These are phyloP conservation scores for Allium sativum DNA, from an alignment of 106 monocot genomes.

Conservation along the genomic window DNA sequence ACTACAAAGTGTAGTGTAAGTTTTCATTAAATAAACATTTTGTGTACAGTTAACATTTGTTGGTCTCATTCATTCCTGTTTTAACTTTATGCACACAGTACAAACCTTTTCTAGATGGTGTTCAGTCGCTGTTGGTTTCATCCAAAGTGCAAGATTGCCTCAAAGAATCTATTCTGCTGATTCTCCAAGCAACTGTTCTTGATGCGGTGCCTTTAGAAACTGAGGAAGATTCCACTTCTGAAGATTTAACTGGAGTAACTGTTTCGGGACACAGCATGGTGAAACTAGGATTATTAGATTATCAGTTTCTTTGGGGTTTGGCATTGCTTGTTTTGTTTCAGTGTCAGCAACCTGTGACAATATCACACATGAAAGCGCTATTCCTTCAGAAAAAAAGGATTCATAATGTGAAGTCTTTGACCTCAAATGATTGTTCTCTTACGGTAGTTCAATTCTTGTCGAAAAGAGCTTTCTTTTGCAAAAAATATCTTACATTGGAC, in stretches of 20 bases:
- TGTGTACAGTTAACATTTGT: not conserved
- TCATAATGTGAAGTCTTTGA: conserved; percentile 10
- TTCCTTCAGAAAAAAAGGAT: conserved; percentile 10
- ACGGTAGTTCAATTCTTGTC: conserved; percentile 51
- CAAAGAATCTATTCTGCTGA: conserved; percentile 60
- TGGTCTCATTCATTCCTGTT: not conserved
- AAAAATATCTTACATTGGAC: conserved; percentile 49
- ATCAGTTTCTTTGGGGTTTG: conserved; percentile 81
- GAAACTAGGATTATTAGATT: conserved; percentile 43
- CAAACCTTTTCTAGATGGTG: conserved; percentile 87
- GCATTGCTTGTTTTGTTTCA: conserved; percentile 72
- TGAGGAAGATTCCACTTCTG: conserved; percentile 19
- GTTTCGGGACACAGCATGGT: conserved; percentile 74
- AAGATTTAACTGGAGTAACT: conserved; percentile 12
- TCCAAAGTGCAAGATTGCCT: conserved; percentile 65
- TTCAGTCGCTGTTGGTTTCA: conserved; percentile 71
- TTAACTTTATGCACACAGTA: conserved; percentile 31
- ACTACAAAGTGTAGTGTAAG: conserved; percentile 60
- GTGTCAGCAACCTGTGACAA: conserved; percentile 14
- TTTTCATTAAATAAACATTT: not conserved
- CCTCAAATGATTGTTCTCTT: conserved; percentile 31
- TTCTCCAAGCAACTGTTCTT: conserved; percentile 58
- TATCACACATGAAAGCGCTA: conserved; percentile 7
- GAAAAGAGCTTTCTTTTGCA: conserved; percentile 45
- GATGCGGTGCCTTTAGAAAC: conserved; percentile 57